Conservation (phyloP, 257 asterid genomes). For the Fraxinus pennsylvanica region DNA sequence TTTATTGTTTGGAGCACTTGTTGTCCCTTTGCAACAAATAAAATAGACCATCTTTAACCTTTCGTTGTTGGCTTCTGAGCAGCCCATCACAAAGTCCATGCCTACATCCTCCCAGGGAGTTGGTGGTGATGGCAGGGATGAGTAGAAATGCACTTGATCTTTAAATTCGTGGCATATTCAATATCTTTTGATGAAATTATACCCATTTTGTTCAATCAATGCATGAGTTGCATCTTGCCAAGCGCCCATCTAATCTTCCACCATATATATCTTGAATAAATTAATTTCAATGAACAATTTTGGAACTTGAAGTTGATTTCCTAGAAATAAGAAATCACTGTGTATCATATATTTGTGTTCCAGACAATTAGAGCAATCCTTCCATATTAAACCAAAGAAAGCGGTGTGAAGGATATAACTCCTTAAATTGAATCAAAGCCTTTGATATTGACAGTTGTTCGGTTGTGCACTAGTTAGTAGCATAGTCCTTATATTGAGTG, state of each 20-base stretch:
- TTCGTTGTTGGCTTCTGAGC: neutral
- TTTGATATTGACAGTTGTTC: neutral
- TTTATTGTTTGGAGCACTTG: neutral
- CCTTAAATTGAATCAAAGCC: neutral
- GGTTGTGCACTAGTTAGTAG: neutral
- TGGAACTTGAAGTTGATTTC: neutral
- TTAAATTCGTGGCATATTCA: neutral
- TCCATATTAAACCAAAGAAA: neutral
- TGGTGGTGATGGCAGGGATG: neutral
- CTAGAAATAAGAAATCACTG: neutral
- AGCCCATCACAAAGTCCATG: neutral
- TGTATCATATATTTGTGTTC: neutral
- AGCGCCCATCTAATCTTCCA: neutral
- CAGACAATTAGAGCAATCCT: neutral
- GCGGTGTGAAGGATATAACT: neutral
- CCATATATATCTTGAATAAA: neutral
- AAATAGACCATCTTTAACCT: neutral
- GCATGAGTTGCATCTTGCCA: neutral
- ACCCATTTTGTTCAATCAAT: neutral
- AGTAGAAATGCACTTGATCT: neutral
- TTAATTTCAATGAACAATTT: neutral
- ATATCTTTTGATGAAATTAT: neutral
- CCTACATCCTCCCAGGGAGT: neutral
- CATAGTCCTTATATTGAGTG: neutral
- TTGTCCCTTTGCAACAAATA: neutral